Base-by-base conservation (phyloP, 2,329 filamentous ascomycete species). In the Stromatinia cepivora region DNA sequence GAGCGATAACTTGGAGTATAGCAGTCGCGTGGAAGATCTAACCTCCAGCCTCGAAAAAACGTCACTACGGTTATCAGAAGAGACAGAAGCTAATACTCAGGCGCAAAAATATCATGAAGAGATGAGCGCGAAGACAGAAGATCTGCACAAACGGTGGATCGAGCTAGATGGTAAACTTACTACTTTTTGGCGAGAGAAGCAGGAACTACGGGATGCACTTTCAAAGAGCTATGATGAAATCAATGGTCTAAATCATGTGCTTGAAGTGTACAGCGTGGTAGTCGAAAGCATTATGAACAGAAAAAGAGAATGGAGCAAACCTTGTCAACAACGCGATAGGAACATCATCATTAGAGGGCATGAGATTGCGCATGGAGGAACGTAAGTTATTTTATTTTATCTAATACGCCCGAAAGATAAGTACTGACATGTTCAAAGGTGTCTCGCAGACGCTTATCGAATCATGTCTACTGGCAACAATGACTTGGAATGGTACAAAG, bases 291-390 rank as follows among this genome's bases (percentile, higher is more conserved):
- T 61, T 31, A 22, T 61, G 17, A n/a, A 31, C 0, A 61, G 57
- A 15, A 61, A 61, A 45, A 61, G 25, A 10, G 57, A 61, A 46
- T 61, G 57, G 57, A 46, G 57, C 25, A 61, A 46, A 45, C 17
- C 25, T 8, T 3, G 17, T 31, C 25, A n/a, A 11, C 17, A 7
- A 45, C 57, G 57, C 8, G 57, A 61, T 20, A 46, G 9, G 5
- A 13, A 22, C 10, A 46, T 46, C 25, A 61, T 61, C 6, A 20
- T 22, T 1, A 45, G 31, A 11, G 39, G 57, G n/a, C 45, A 61
- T 20, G 45, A 22, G 17, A 28, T 61, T 61, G 57, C 57, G 5
- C 57, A 46, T 61, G 57, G 57, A 31, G 57, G 57, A 46, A 61
- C 39, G 57, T 46, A 20, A 46, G 57, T 46, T 31, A 31, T 13